These are phyloP conservation scores for Linnemannia hyalina DNA, from an alignment of 192 early-diverging fungal genomes.

Conservation along the genomic window DNA sequence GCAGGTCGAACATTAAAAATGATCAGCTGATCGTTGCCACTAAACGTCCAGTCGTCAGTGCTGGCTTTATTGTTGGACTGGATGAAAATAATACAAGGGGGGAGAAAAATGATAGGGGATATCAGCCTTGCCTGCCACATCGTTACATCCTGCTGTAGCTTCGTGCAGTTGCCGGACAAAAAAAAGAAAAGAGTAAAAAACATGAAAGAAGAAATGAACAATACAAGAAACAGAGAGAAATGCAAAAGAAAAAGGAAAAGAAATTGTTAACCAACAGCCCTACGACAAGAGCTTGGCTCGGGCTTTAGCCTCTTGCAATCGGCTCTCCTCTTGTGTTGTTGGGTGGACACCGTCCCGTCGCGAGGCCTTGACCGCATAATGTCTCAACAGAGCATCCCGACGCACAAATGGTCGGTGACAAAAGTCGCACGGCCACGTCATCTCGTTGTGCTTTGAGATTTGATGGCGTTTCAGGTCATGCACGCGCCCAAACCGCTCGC, in stretches of 20 bases:
- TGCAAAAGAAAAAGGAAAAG: not conserved
- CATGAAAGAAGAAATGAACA: not conserved
- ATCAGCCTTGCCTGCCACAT: not conserved
- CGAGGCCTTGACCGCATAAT: conserved; percentile 50
- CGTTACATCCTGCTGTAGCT: not conserved
- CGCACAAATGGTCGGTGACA: conserved; percentile 53
- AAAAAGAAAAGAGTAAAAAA: not conserved
- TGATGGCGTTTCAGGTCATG: conserved; percentile 54
- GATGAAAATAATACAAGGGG: not conserved
- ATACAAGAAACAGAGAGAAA: not conserved
- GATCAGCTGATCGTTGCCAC: not conserved
- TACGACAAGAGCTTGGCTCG: conserved; percentile 31
- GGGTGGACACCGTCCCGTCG: conserved; percentile 49
- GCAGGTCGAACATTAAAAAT: not conserved
- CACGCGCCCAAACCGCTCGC: conserved; percentile 53
- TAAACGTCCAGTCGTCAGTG: not conserved
- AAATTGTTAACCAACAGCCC: not conserved
- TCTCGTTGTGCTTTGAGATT: conserved; percentile 55
- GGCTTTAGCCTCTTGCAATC: conserved; percentile 46
- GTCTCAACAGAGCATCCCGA: conserved; percentile 42
- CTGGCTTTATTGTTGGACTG: not conserved
- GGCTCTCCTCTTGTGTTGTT: conserved; percentile 36
- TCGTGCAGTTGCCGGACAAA: not conserved
- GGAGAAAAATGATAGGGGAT: not conserved
- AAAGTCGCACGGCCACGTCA: conserved; percentile 56